Base-by-base conservation (phyloP, 108 stramenopile species). In the Epithemia pelagica region DNA sequence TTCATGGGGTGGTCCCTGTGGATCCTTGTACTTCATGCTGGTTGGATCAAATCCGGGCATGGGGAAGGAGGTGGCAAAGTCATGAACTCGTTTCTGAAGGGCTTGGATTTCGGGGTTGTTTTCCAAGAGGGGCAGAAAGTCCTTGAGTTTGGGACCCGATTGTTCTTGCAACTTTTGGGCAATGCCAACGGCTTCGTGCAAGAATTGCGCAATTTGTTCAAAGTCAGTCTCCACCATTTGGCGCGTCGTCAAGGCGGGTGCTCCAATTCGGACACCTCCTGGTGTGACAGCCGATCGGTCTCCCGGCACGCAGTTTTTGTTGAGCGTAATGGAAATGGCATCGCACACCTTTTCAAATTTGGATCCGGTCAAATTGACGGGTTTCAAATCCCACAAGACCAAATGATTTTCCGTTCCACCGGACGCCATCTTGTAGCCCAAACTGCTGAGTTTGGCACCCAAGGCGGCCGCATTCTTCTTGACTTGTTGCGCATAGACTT, bases 401-500 rank as follows among this genome's bases (percentile, higher is more conserved):
- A 99, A 81, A 86, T 99, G 99, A 83, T 99, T 99, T 63, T 95
- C 98, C n/a, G 98, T 99, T 33, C 99, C 99, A 5, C 97, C 99
- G 27, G 98, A 95, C 61, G 95, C 97, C 59, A 99, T 80, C 54
- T 69, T 82, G 85, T 98, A 97, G 68, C 99, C 99, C 76, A 91
- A 64, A 63, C 78, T 76, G 27, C 72, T 73, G 28, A 99, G 88
- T 62, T 86, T 83, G 64, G 79, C 85, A 24, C 90, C 95, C 33
- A 98, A 71, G 0, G 99, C 99, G 5, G 67, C 59, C 30, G 97
- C 96, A 82, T 99, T 99, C 76, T 80, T 82, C 74, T 89, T 89
- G 15, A 98, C 96, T 74, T 98, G 96, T 55, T 85, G 69, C 15
- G 85, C 67, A 85, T 99, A 99, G 7, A 78, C 75, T 81, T 97